phyloP scores from a whole-genome alignment of 1,139 yeast genomes.

The Kluyveromyces marxianus region DNA sequence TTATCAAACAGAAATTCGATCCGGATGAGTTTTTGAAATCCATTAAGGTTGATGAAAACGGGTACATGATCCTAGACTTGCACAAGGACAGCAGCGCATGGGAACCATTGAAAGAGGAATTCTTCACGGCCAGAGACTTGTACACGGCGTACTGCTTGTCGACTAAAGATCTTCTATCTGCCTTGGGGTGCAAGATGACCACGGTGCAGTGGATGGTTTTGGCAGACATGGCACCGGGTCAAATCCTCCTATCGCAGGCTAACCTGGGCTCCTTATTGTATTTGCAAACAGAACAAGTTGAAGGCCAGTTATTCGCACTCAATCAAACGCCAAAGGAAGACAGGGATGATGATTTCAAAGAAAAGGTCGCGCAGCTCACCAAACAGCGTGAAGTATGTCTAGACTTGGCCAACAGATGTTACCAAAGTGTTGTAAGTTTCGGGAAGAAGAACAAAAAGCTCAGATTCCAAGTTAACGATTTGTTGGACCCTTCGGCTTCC shows the following conservation, averaged over 20 bases:
- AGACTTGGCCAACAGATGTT: conserved; percentile 40
- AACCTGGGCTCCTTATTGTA: conserved; percentile 68
- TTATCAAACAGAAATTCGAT: conserved; percentile 15
- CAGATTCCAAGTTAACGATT: conserved; percentile 30
- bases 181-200: conserved; percentile 55
- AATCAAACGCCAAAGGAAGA: conserved; percentile 22
- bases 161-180: conserved; percentile 57
- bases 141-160: conserved; percentile 60
- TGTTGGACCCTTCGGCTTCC: conserved; percentile 39
- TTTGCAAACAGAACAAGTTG: conserved; percentile 61
- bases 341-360: conserved; percentile 20
- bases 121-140: conserved; percentile 65
- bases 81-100: conserved; percentile 41
- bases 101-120: conserved; percentile 70
- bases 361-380: conserved; percentile 20
- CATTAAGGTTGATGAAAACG: conserved; percentile 26
- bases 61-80: conserved; percentile 27
- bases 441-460: conserved; percentile 43
- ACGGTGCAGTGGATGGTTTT: conserved; percentile 68
- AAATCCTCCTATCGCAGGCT: conserved; percentile 57
- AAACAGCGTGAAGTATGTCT: conserved; percentile 37
- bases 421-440: conserved; percentile 48
- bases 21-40: conserved; percentile 25
- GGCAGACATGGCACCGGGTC: conserved; percentile 63
- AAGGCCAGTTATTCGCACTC: conserved; percentile 37